Base-by-base conservation (phyloP, 2,329 filamentous ascomycete genomes). In the Parastagonospora avenae region DNA sequence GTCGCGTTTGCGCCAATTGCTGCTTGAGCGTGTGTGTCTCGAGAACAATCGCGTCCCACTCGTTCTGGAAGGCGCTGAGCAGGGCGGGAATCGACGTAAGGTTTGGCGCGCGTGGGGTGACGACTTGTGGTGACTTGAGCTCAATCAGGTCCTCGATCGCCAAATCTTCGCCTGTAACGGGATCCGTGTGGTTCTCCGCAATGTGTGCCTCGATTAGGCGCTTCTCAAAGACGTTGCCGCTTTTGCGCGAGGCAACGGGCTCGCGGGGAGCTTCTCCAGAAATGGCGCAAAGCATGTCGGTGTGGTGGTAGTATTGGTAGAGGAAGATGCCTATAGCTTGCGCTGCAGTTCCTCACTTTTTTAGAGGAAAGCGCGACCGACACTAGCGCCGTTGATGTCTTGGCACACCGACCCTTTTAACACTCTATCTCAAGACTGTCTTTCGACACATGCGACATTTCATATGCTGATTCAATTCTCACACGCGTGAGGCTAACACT, bases 11-110 rank as follows among this genome's bases (percentile, higher is more conserved):
- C 44, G 88, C 83, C 55, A 99, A 81, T 71, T 96, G 91, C 74
- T 97, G 90, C 77, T 90, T 89, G 53, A 97, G 79, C 62, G 91
- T 94, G 74, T 92, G 97, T 43, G 91, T 90, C 77, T 99, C 94
- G 31, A 97, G 80, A 10, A 93, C 91, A 38, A 97, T 79, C 8
- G 92, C 88, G 73, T 99, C 94, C 94, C 94, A 99, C 81, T 99
- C 94, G 74, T 96, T 96, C 74, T 99, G 94, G 74, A 99, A 97
- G 33, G 92, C 89, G 42, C 91, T 89, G 48, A 99, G 88, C 48
- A 99, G 85, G 14, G 94, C 92, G 16, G 94, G 94, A 70, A 99
- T 96, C 32, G 94, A 99, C 47, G 94, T 97, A 66, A 97, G 86
- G 30, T 91, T 92, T 29, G 94, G 93, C 51, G 94, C 92, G 68